Evolutionary conservation across 2,329 filamentous ascomycete genomes (phyloP), one percentile per base, ranked within the genome.

Genomic region (Epicoccum sorghinum): DNA sequence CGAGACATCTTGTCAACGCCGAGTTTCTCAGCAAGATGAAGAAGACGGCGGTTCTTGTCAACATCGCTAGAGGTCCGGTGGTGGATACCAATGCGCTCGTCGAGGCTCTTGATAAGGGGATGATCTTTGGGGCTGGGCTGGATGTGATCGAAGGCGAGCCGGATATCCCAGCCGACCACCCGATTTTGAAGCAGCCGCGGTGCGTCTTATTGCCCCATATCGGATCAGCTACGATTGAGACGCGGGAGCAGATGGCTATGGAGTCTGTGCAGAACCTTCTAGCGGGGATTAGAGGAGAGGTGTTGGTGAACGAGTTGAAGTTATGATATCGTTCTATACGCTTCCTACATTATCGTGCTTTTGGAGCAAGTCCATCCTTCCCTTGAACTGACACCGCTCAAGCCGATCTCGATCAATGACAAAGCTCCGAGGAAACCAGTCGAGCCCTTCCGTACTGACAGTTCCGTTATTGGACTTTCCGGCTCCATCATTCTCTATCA

Each of bases 121-220:
- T 79, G 32, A 78, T 86, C 5, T 80, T 78, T 22, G 79, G 80
- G 1, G 81, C 79, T 0, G 83, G 82, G 0, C 61, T 86, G 13
- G 83, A 85, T 55, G 83, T 85, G 5, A 84, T 80, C 52, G 82
- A 85, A 66, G 74, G 78, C 35, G 83, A 86, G 67, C 81, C 80
- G 36, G 79, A 77, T 44, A 77, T 80, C 42, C 53, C 57, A n/a
- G 61, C 58, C 7, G 75, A 85, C 56, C 74, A 78, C 6, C 82
- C 80, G 0, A 69, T 82, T 29, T 57, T 83, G 42, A 76, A 75
- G 35, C 73, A 82, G 52, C 72, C 75, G 51, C 78, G 80, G 41
- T 78, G 75, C 30, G 81, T 86, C 60, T 65, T 86, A 54, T 68
- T 85, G 47, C 83, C 83, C 40, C 83, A 86, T 62, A 82, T 86